Base-by-base conservation (phyloP, 768 basidiomycete genomes). In the Tricholoma sp. region DNA sequence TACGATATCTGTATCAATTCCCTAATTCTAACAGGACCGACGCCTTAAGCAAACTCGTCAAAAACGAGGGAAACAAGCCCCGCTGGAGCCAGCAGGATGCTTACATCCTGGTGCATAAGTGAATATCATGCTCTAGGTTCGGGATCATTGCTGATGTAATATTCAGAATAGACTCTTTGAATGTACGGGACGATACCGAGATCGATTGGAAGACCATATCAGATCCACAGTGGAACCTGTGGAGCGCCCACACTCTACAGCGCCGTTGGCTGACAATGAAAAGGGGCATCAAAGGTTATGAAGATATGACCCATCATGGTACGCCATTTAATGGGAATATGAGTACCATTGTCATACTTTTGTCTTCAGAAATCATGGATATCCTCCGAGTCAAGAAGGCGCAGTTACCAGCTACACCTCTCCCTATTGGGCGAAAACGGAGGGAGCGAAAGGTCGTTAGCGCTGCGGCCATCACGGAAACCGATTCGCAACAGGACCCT, bases 181-280 rank as follows among this genome's bases (percentile, higher is more conserved):
- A 85, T 57, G 87, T 92, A 53, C 77, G 79, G 45, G 85, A 92
- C 64, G 91, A 94, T 63, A 86, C 83, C 27, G 91, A 93, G 65
- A 87, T 94, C 47, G 86, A 90, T 63, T 94, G 91, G 91, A 90
- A 89, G 65, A 78, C 79, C 16, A 74, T 93, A 10, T 74, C 82
- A 1, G 91, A 94, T 67, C 66, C 81, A 14, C 77, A 85, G 57
- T 92, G 90, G 90, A 90, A 92, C 63, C 66, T 90, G 8, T 92
- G 88, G 88, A 92, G 90, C 67, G 83, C 88, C 0, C 91, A 93
- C 64, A 76, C 80, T 12, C 73, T 93, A 34, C 90, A 91, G 62
- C 80, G 89, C 37, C 84, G 89, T 50, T 93, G 90, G 90, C 66
- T 84, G 49, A 86, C 86, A 0, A 83, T 92, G 84, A 92, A 92